Evolutionary conservation across 1,284 basidiomycete species (phyloP).

Genomic region (Sanghuangporus sanghuang): DNA sequence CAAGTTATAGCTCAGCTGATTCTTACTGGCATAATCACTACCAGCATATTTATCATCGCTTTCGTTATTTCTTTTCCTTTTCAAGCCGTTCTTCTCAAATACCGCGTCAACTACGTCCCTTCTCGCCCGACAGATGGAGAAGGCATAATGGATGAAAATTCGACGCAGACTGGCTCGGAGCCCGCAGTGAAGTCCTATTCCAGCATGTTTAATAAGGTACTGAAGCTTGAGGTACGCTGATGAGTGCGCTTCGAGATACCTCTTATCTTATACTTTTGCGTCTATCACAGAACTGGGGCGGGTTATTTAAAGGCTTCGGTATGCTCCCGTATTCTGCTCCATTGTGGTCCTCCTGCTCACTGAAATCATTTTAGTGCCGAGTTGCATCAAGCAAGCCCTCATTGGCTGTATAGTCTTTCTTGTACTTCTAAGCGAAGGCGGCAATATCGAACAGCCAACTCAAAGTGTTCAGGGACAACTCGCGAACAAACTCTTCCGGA

Average conservation of each 20-base stretch:
- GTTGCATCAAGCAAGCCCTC: constrained; percentile 50
- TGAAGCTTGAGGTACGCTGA: constrained; percentile 61
- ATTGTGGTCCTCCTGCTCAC: neutral
- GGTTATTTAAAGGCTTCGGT: constrained; percentile 74
- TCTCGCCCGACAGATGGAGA: constrained; percentile 84
- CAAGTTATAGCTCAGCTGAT: neutral
- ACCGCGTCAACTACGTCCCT: constrained; percentile 77
- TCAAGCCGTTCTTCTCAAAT: constrained; percentile 63
- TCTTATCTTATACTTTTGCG: neutral
- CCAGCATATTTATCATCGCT: constrained; percentile 24
- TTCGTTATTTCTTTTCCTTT: constrained; percentile 50
- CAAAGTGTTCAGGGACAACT: constrained; percentile 64
- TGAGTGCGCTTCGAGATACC: neutral
- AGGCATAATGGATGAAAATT: constrained; percentile 49
- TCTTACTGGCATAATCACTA: neutral
- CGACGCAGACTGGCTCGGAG: constrained; percentile 69
- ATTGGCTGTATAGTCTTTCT: constrained; percentile 54
- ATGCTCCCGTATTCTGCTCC: neutral
- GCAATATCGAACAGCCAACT: constrained; percentile 60
- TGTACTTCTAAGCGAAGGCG: constrained; percentile 50
- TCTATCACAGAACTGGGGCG: constrained; percentile 57
- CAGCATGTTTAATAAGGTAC: constrained; percentile 72
- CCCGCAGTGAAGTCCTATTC: constrained; percentile 61
- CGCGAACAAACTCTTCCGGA: constrained; percentile 56
- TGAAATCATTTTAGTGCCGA: constrained; percentile 58